These are phyloP conservation scores for Vitis vinifera DNA, from an alignment of 164 flowering plant genomes.

Conservation along the genomic window DNA sequence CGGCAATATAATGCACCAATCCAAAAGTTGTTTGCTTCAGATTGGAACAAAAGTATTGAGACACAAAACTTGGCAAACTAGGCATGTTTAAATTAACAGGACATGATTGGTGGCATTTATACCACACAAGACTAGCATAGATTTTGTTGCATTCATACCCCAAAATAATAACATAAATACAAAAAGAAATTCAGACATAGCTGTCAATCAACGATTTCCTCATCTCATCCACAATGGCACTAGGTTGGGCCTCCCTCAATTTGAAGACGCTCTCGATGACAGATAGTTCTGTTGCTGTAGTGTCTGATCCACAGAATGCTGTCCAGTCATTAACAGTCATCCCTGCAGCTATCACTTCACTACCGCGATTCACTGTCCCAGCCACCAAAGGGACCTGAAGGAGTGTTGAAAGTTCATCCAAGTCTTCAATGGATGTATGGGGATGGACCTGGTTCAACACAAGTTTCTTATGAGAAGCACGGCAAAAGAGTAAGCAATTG, in stretches of 20 bases:
- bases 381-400: conserved; percentile 96
- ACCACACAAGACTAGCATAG: too few relatives aligned
- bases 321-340: conserved; percentile 92
- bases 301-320: conserved; percentile 91
- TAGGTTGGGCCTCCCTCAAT: conserved; percentile 84
- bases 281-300: conserved; percentile 91
- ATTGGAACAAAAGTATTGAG: too few relatives aligned
- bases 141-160: too few relatives aligned
- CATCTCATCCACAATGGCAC: conserved; percentile 84
- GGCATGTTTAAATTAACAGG: too few relatives aligned
- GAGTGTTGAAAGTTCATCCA: conserved; percentile 93
- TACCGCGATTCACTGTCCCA: conserved; percentile 91
- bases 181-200: conserved; percentile 28
- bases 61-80: too few relatives aligned
- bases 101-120: too few relatives aligned
- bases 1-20: too few relatives aligned
- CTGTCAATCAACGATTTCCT: conserved; percentile 83
- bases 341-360: conserved; percentile 88
- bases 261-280: conserved; percentile 93
- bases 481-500: neutral
- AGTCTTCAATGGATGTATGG: conserved; percentile 90
- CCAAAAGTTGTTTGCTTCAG: too few relatives aligned
- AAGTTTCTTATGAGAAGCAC: neutral
- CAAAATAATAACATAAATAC: too few relatives aligned
- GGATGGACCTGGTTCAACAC: conserved; percentile 77